Conservation (phyloP, 805 yeast species). For the Candida boleticola region DNA sequence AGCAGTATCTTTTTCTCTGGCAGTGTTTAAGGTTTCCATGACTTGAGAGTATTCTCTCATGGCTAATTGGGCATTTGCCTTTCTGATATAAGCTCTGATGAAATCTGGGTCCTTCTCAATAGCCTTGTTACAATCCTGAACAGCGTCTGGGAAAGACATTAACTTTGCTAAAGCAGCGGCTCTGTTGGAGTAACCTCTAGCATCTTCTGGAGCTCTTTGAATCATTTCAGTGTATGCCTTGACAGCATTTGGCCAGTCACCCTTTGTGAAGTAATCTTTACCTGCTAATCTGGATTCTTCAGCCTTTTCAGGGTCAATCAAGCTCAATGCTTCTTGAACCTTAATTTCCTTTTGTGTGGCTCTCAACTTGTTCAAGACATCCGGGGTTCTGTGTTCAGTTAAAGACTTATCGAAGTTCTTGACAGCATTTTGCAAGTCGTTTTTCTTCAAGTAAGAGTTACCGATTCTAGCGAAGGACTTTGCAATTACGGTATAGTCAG, state of each 20-base stretch:
- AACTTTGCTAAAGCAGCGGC: slow-evolving; percentile 95
- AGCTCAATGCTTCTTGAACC: slow-evolving; percentile 70
- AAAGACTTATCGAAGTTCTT: slow-evolving; percentile 83
- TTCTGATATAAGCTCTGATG: slow-evolving; percentile 93
- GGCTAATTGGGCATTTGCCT: slow-evolving; percentile 91
- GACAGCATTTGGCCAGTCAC: slow-evolving; percentile 96
- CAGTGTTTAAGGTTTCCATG: slow-evolving; percentile 75
- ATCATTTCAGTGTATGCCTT: slow-evolving; percentile 94
- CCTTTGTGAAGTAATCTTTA: slow-evolving; percentile 81
- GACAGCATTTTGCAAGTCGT: slow-evolving; percentile 70
- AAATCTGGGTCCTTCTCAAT: slow-evolving; percentile 84
- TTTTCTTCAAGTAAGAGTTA: slow-evolving; percentile 71
- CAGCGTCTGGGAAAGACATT: slow-evolving; percentile 96
- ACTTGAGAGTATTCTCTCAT: slow-evolving; percentile 83
- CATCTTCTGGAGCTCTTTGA: slow-evolving; percentile 95
- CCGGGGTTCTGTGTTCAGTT: slow-evolving; percentile 97
- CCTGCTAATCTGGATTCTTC: slow-evolving; percentile 95
- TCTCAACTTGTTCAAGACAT: slow-evolving; percentile 83
- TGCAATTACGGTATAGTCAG: slow-evolving; percentile 89
- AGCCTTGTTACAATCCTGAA: slow-evolving; percentile 87
- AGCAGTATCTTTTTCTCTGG: slow-evolving; percentile 71
- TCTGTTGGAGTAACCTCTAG: slow-evolving; percentile 95
- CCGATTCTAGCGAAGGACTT: slow-evolving; percentile 94
- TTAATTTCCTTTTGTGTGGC: slow-evolving; percentile 83
- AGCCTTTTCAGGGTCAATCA: slow-evolving; percentile 87